Base-by-base conservation (phyloP, 176 grass and related monocot genomes). In the Echinochloa phyllopogon region DNA sequence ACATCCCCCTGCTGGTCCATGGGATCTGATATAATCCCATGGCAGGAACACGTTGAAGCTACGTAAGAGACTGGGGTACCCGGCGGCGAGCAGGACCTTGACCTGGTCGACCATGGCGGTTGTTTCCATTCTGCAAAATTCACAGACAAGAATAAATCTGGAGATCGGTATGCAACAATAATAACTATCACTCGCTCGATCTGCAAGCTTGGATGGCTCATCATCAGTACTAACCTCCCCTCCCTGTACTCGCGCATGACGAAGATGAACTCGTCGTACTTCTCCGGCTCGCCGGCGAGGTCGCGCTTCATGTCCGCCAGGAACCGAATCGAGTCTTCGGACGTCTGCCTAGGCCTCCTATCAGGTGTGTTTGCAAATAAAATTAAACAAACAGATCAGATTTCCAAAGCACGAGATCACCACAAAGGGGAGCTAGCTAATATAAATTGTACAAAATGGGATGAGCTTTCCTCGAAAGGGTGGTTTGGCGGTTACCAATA, bases 11-110 rank as follows among this genome's bases (percentile, higher is more conserved):
- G 6, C 10, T 48, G n/a, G 69, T 48, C 69, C 42, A 24, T 71
- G 42, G 16, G 42, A 6, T 14, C 21, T 47, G 15, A 48, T 71
- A 12, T 48, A 47, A 6, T 12, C 67, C 72, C 18, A 7, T 75
- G 75, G 75, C 38, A 77, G 13, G 38, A 77, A 77, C 10, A 21
- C 6, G 29, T 76, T 36, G 60, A 76, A 76, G 9, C 49, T 14
- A 6, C 2, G 47, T 16, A 76, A 0, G 37, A 76, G 82, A 27
- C 44, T 5, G 1, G 82, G 47, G 38, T 33, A 60, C 23, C 60
- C 60, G 1, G 33, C n/a, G n/a, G n/a, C 61, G 6, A 84, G 17
- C 62, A 76, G 47, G 10, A n/a, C 36, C 72, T 43, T 67, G 23
- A 84, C 6, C 3, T 47, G 0, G 23, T 49, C 20, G 2, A 33